Conservation (phyloP, 108 stramenopile genomes). For the Cyclotella kingstonii region DNA sequence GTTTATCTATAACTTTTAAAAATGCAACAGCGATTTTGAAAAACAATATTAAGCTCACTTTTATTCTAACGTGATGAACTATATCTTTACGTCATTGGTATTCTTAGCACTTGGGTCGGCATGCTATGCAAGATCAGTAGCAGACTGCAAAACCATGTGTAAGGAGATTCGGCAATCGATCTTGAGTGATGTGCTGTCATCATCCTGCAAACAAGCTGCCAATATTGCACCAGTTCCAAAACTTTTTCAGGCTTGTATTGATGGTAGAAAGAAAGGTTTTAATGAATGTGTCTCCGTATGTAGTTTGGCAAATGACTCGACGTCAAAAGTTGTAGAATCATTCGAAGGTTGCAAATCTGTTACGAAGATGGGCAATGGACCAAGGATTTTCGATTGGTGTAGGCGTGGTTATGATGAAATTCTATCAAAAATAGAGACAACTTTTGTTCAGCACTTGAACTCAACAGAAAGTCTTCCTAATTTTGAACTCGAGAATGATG, state of each 20-base stretch:
- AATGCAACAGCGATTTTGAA: too few relatives aligned
- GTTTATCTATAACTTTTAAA: too few relatives aligned
- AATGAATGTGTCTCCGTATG: constrained; percentile 30
- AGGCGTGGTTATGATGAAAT: constrained; percentile 12
- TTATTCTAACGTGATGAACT: not conserved
- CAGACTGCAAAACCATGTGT: constrained; percentile 26
- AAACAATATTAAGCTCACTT: too few relatives aligned
- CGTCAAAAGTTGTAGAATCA: not conserved
- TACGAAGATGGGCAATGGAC: constrained; percentile 1
- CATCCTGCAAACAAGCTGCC: constrained; percentile 9
- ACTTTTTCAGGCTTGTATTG: constrained; percentile 31
- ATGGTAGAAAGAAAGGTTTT: constrained; percentile 30
- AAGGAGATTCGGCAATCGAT: constrained; percentile 17
- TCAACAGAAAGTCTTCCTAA: not conserved
- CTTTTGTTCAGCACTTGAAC: not conserved
- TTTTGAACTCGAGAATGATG: too few relatives aligned
- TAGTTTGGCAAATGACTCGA: not conserved
- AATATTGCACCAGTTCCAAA: constrained; percentile 8
- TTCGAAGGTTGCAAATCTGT: constrained; percentile 21
- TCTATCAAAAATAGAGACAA: not conserved
- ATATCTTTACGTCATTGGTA: constrained; percentile 1
- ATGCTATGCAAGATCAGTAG: constrained; percentile 1
- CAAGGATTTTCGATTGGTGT: constrained; percentile 19
- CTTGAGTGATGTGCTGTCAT: constrained; percentile 1
- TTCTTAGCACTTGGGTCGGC: constrained; percentile 1